phyloP scores from a whole-genome alignment of 73 alveolate genomes.

The Tetrahymena elliotti region DNA sequence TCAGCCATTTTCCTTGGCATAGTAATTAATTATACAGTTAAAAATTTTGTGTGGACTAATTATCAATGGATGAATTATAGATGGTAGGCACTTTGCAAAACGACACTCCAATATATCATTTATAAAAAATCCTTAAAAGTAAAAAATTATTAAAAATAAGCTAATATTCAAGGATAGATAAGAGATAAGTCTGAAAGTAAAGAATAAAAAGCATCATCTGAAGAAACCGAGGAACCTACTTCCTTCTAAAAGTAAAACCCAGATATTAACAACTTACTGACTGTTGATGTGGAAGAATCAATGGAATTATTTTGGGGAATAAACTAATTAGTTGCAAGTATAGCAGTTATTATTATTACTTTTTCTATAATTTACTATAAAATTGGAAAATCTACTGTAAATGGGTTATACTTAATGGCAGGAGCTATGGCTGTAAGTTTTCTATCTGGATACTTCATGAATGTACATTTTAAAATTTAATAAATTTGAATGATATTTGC shows the following conservation, averaged over 20 bases:
- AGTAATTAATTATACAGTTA: not conserved
- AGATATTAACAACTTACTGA: slow-evolving; percentile 17
- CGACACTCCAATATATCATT: not conserved
- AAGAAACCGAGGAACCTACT: slow-evolving; percentile 16
- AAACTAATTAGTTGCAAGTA: not conserved
- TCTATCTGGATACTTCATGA: not conserved
- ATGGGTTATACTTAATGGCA: slow-evolving; percentile 6
- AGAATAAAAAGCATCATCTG: not conserved
- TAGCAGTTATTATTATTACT: not conserved
- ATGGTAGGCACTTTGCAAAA: not conserved
- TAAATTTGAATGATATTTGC: not conserved
- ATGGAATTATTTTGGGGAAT: slow-evolving; percentile 17
- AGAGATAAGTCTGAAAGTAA: not conserved
- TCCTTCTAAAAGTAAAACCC: not conserved
- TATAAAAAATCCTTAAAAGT: not conserved
- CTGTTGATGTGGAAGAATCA: slow-evolving; percentile 32
- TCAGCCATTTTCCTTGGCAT: not conserved
- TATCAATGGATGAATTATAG: not conserved
- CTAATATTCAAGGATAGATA: not conserved
- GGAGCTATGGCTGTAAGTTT: not conserved
- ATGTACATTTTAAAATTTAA: not conserved
- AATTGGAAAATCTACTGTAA: slow-evolving; percentile 16
- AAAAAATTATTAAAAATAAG: not conserved
- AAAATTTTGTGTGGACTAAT: not conserved
- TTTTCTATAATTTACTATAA: slow-evolving; percentile 2